phyloP scores from a whole-genome alignment of 257 asterid genomes.

The Lantana camara region DNA sequence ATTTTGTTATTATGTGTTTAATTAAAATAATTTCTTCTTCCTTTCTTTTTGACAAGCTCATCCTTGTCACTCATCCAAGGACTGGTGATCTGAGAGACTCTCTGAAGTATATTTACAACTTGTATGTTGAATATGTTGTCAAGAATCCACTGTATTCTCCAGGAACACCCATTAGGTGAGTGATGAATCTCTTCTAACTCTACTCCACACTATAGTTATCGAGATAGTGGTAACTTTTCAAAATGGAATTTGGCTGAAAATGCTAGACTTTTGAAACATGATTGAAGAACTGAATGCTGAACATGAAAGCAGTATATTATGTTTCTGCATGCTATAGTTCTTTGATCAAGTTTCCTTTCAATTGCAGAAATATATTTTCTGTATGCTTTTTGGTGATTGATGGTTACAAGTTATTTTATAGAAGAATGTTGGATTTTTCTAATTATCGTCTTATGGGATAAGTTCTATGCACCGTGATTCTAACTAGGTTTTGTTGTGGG shows the following conservation, averaged over 20 bases:
- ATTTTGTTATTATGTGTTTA: background rate
- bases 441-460: background rate
- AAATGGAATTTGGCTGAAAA: no score
- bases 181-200: constrained; percentile 12
- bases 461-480: background rate
- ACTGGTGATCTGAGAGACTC: constrained; percentile 91
- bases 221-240: no score
- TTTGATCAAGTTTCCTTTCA: background rate
- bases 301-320: background rate
- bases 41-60: constrained; percentile 52
- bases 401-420: no score
- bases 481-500: constrained; percentile 12
- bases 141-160: constrained; percentile 92
- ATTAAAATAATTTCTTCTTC: constrained; percentile 1
- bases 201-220: background rate
- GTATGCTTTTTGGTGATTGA: no score
- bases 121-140: constrained; percentile 92
- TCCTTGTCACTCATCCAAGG: constrained; percentile 90
- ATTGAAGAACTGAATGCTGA: no score
- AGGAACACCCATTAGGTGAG: constrained; percentile 74
- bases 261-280: no score
- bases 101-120: constrained; percentile 82
- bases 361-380: no score
- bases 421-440: background rate
- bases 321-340: background rate